phyloP scores from a whole-genome alignment of 1,284 basidiomycete genomes.

The Ustilago sp. region DNA sequence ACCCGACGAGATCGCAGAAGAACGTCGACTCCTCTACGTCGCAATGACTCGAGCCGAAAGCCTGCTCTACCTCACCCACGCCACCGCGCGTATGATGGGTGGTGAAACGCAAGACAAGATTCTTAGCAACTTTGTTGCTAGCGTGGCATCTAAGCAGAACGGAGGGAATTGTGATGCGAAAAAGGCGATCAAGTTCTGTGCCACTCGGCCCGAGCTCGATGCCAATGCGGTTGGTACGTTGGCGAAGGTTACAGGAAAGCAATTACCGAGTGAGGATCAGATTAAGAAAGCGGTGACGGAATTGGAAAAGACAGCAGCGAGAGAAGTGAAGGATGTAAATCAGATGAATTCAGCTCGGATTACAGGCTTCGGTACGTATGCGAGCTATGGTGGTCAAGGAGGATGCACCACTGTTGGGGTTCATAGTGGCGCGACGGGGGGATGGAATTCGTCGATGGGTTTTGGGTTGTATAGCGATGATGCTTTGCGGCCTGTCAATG shows the following conservation, averaged over 20 bases:
- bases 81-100: slow-evolving; percentile 44
- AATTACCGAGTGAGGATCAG: slow-evolving; percentile 10
- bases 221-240: slow-evolving; percentile 17
- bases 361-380: slow-evolving; percentile 36
- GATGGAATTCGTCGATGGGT: slow-evolving; percentile 46
- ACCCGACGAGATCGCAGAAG: slow-evolving; percentile 81
- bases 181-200: slow-evolving; percentile 35
- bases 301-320: slow-evolving; percentile 25
- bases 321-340: slow-evolving; percentile 37
- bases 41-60: slow-evolving; percentile 88
- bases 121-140: slow-evolving; percentile 50
- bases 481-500: slow-evolving; percentile 10
- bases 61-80: slow-evolving; percentile 76
- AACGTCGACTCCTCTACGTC: slow-evolving; percentile 86
- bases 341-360: slow-evolving; percentile 39
- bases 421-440: slow-evolving; percentile 42
- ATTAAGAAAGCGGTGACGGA: slow-evolving; percentile 18
- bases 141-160: slow-evolving; percentile 23
- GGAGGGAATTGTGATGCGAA: slow-evolving; percentile 26
- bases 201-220: slow-evolving; percentile 30
- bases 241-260: slow-evolving; percentile 29
- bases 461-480: slow-evolving; percentile 34
- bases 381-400: slow-evolving; percentile 40
- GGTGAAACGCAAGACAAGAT: slow-evolving; percentile 47
- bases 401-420: slow-evolving; percentile 30